Evolutionary conservation across 345 rosid genomes (phyloP).

Genomic region (Salix dunnii): DNA sequence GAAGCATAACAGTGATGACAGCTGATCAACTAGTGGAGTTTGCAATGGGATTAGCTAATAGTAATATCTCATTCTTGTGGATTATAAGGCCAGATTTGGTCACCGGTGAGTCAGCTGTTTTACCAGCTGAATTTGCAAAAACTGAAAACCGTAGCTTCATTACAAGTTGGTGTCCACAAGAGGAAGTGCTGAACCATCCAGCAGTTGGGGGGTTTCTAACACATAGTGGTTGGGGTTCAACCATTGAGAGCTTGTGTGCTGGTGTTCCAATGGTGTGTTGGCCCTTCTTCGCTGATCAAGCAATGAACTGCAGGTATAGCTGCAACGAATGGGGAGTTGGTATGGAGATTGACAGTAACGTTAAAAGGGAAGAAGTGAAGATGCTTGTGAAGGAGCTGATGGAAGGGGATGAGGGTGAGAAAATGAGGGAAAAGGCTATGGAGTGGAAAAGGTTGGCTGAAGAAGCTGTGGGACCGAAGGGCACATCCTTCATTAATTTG

Average conservation of each 20-base stretch:
- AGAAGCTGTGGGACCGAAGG: background rate
- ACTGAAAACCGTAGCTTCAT: background rate
- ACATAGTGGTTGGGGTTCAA: background rate
- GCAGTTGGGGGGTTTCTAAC: background rate
- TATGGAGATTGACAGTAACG: background rate
- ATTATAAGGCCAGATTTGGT: constrained; percentile 4
- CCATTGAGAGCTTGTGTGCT: background rate
- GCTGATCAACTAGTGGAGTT: background rate
- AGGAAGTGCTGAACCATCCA: constrained; percentile 4
- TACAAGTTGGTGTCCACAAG: constrained; percentile 1
- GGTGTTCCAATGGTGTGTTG: background rate
- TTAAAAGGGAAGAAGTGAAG: background rate
- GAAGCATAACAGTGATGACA: background rate
- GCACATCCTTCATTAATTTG: background rate
- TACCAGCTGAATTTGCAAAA: background rate
- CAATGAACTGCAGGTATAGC: background rate
- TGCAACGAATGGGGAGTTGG: constrained; percentile 5
- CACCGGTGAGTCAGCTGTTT: background rate
- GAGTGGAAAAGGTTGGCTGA: constrained; percentile 7
- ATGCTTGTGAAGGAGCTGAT: background rate
- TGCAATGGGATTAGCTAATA: constrained; percentile 3
- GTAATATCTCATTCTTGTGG: constrained; percentile 3
- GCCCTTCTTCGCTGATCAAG: constrained; percentile 1
- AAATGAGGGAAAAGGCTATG: background rate
- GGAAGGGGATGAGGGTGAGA: background rate